Evolutionary conservation across 306 rosid species (phyloP).

Genomic region (Coriaria nepalensis): DNA sequence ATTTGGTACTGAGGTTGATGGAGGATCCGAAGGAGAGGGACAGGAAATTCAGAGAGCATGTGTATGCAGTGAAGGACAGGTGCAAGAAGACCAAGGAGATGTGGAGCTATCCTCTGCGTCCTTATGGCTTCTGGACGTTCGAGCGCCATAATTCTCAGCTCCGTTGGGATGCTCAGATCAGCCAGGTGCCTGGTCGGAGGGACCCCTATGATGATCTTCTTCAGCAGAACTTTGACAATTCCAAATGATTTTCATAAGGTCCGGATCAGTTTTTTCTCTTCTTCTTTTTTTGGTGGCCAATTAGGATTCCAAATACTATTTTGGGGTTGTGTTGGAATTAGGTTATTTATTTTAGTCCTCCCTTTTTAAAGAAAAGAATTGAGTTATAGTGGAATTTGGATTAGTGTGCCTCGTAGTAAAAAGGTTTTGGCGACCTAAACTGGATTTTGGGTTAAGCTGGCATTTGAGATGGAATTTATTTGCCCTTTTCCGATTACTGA

Average conservation of each 20-base stretch:
- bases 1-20: slow-evolving; percentile 65
- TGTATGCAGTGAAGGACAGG: slow-evolving; percentile 36
- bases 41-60: slow-evolving; percentile 63
- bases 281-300: too few species aligned
- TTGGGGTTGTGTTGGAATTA: too few species aligned
- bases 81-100: slow-evolving; percentile 82
- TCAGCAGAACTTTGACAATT: slow-evolving; percentile 19
- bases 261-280: too few species aligned
- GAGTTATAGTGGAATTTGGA: too few species aligned
- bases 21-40: slow-evolving; percentile 95
- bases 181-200: slow-evolving; percentile 72
- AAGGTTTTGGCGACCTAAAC: too few species aligned
- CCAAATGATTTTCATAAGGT: slow-evolving; percentile 34
- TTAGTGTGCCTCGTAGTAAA: too few species aligned
- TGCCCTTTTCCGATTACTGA: too few species aligned
- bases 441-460: too few species aligned
- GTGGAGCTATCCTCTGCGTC: slow-evolving; percentile 73
- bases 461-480: too few species aligned
- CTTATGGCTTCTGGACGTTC: slow-evolving; percentile 93
- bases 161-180: slow-evolving; percentile 84
- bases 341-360: too few species aligned
- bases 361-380: too few species aligned
- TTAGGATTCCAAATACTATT: too few species aligned
- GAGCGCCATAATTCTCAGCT: slow-evolving; percentile 93
- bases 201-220: slow-evolving; percentile 89